Evolutionary conservation across 73 alveolate genomes (phyloP), one percentile per base, ranked within the genome.

Genomic region (Tetrahymena elliotti): DNA sequence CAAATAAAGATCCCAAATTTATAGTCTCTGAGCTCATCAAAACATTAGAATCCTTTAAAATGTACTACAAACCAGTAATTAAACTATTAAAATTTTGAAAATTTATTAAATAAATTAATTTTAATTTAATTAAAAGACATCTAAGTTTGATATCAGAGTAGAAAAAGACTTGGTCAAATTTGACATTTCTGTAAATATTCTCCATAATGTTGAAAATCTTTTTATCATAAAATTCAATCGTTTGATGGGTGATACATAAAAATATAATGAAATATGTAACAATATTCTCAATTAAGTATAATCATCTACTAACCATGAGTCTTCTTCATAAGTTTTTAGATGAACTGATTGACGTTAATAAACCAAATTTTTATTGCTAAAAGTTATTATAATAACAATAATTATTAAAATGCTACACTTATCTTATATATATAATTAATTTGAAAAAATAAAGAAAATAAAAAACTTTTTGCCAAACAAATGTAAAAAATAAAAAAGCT

Each of bases 1-100:
- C 96, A n/a, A 84, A 94, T 20, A 94, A 93, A 94, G 95, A 94
- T 84, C 96, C 95, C 6, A 93, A 88, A 52, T 35, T 20, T 20
- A 40, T 94, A 22, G 82, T 94, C 31, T 84, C 92, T 33, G 96
- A 94, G 15, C 24, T 94, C 10, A 84, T 52, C 18, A 47, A 94
- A 31, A 37, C 84, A 8, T 31, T 94, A 37, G 88, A 68, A 68
- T 68, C 88, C n/a, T 68, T 68, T 31, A 68, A 68, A 31, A 68
- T 68, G 88, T 68, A 68, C 38, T 68, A 68, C 88, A 68, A 68
- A 36, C 88, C 88, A 68, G 88, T 68, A 68, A 68, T 0, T 47
- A 10, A 4, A 8, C 1, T 8, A n/a, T n/a, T 12, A 1, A 53
- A 13, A 53, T 12, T 52, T 52, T 53, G 1, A 20, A 3, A 4